Conservation (phyloP, 148 eudicot genomes). For the Chenopodium berlandieri region DNA sequence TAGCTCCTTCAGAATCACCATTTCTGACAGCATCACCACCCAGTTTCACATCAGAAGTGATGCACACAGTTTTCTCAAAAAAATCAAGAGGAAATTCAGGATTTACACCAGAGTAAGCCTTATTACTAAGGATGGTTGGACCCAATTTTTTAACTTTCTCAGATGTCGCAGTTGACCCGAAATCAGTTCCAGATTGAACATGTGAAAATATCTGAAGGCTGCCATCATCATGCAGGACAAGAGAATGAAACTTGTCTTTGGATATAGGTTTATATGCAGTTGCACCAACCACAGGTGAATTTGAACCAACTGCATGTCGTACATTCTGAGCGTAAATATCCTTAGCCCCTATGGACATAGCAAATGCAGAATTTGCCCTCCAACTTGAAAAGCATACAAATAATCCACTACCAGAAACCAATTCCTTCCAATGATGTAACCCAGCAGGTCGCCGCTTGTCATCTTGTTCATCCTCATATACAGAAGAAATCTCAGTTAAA, state of each 20-base stretch:
- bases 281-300: slow-evolving; percentile 90
- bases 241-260: slow-evolving; percentile 88
- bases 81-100: slow-evolving; percentile 98
- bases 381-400: slow-evolving; percentile 84
- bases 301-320: slow-evolving; percentile 81
- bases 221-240: slow-evolving; percentile 97
- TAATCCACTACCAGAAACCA: slow-evolving; percentile 74
- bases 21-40: slow-evolving; percentile 91
- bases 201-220: slow-evolving; percentile 97
- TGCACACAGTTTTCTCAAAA: slow-evolving; percentile 91
- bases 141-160: slow-evolving; percentile 90
- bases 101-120: slow-evolving; percentile 76
- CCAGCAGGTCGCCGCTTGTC: slow-evolving; percentile 78
- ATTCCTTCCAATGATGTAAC: slow-evolving; percentile 90
- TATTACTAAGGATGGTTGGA: slow-evolving; percentile 74
- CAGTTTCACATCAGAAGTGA: slow-evolving; percentile 85
- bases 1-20: slow-evolving; percentile 94
- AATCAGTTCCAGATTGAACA: slow-evolving; percentile 67
- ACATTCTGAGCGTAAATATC: slow-evolving; percentile 79
- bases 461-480: slow-evolving; percentile 79
- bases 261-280: slow-evolving; percentile 91
- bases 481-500: slow-evolving; percentile 56
- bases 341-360: slow-evolving; percentile 65
- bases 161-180: slow-evolving; percentile 47
- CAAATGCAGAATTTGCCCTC: slow-evolving; percentile 75